A percentile compares a stretch with the other conserved stretches of the same genome.
Conservation (phyloP, 495 filamentous ascomycete genomes). For the Astrocystis sublimbata region DNA sequence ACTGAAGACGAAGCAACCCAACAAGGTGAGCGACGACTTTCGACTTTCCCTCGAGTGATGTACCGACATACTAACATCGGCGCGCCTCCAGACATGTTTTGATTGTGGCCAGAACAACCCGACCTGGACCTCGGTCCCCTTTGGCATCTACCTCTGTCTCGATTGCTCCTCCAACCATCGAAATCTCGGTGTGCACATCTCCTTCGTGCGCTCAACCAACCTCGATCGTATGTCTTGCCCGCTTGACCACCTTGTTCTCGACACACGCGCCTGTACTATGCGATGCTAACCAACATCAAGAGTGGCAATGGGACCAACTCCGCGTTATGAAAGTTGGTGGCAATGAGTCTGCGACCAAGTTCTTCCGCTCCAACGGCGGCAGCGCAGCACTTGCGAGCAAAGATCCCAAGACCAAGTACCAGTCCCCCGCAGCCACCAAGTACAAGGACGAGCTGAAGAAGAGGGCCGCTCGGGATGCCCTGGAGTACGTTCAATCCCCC, state of each 20-base stretch:
- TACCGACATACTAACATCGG: slow-evolving; percentile 32
- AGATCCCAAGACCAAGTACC: slow-evolving; percentile 94
- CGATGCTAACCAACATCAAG: slow-evolving; percentile 48
- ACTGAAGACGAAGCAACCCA: slow-evolving; percentile 87
- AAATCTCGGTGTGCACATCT: slow-evolving; percentile 91
- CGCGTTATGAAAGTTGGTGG: slow-evolving; percentile 98
- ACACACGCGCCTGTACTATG: not conserved
- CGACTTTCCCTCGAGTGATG: not conserved
- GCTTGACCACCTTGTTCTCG: not conserved
- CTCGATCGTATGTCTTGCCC: slow-evolving; percentile 78
- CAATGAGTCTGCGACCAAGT: slow-evolving; percentile 97
- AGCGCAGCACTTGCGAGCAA: slow-evolving; percentile 92
- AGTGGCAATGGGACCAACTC: slow-evolving; percentile 99
- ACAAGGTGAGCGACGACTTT: slow-evolving; percentile 67
- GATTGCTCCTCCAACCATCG: slow-evolving; percentile 94
- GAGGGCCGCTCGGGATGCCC: slow-evolving; percentile 75
- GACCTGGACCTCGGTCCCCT: slow-evolving; percentile 96
- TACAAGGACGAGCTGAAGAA: slow-evolving; percentile 95
- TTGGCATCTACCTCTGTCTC: slow-evolving; percentile 96
- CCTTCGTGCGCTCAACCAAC: slow-evolving; percentile 96
- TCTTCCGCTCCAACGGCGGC: slow-evolving; percentile 93
- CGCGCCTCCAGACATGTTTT: slow-evolving; percentile 75
- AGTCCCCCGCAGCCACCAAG: slow-evolving; percentile 83
- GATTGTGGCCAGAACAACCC: slow-evolving; percentile 96
- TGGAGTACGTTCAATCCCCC: slow-evolving; percentile 58